These are phyloP conservation scores for Closterium sp. DNA, from an alignment of 139 green algal species.

Conservation along the genomic window DNA sequence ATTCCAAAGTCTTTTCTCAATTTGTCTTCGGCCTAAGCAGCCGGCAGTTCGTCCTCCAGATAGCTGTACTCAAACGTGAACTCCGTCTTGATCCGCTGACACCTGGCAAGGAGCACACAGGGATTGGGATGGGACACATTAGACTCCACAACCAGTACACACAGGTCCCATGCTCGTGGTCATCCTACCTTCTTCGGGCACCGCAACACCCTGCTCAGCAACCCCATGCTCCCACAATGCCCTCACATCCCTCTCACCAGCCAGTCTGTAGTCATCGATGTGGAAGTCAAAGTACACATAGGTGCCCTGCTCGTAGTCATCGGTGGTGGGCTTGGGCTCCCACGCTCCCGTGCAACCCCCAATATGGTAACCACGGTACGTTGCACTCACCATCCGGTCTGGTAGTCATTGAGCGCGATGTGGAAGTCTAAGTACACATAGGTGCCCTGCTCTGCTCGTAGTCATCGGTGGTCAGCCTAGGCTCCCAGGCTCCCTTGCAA, in stretches of 20 bases:
- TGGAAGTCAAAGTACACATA: conserved; percentile 64
- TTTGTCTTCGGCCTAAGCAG: no score
- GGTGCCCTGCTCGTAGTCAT: conserved; percentile 80
- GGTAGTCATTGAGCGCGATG: neutral
- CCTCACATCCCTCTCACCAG: conserved; percentile 22
- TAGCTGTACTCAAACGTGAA: conserved; percentile 81
- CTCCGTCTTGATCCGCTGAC: conserved; percentile 63
- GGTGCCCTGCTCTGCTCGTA: neutral
- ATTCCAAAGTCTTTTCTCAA: no score
- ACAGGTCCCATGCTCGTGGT: conserved; percentile 76
- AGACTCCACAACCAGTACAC: no score
- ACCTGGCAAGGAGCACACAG: conserved; percentile 6
- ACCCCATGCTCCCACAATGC: neutral
- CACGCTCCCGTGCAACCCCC: no score
- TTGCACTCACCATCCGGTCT: neutral
- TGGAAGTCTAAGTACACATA: neutral
- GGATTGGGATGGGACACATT: conserved; percentile 25
- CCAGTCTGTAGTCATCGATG: conserved; percentile 52
- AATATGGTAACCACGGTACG: no score
- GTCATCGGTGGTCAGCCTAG: no score
- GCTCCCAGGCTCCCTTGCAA: neutral
- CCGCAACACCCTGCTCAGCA: no score
- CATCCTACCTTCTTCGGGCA: conserved; percentile 55
- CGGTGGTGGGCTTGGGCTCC: conserved; percentile 81
- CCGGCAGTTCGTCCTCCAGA: conserved; percentile 49